A percentile compares a stretch with the other conserved stretches of the same genome.
Conservation (phyloP, 176 grass and related monocot genomes). For the Miscanthus lutarioriparius region DNA sequence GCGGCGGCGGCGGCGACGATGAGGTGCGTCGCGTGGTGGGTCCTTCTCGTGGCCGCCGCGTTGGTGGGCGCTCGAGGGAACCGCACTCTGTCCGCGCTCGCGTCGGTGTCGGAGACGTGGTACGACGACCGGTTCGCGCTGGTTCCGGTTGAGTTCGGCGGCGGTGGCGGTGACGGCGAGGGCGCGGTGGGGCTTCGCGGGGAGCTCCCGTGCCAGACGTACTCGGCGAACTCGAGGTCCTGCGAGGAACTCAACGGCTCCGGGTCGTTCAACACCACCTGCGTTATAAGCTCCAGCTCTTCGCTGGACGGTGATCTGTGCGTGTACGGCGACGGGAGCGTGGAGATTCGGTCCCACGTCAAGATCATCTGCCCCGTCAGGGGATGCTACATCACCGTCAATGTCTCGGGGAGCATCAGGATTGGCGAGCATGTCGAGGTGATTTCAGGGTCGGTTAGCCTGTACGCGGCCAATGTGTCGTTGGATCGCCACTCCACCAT, state of each 20-base stretch:
- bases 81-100: not conserved
- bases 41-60: constrained; percentile 19
- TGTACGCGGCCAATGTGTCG: constrained; percentile 50
- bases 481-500: constrained; percentile 51
- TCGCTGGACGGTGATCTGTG: constrained; percentile 51
- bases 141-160: not conserved
- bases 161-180: not conserved
- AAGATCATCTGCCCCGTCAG: constrained; percentile 53
- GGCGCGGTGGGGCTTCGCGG: not conserved
- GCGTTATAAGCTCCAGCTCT: constrained; percentile 60
- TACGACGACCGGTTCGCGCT: not conserved
- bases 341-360: constrained; percentile 48
- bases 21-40: constrained; percentile 20
- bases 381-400: constrained; percentile 65
- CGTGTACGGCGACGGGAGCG: constrained; percentile 57
- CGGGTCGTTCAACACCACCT: constrained; percentile 70
- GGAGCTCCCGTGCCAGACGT: constrained; percentile 19
- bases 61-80: not conserved
- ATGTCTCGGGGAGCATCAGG: constrained; percentile 57
- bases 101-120: not conserved
- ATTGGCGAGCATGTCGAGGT: constrained; percentile 44
- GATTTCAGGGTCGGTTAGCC: constrained; percentile 56
- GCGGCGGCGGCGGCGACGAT: not conserved
- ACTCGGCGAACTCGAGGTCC: constrained; percentile 50
- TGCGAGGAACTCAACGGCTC: constrained; percentile 74